Evolutionary conservation across 371 early-diverging fungal species (phyloP), one percentile per base, ranked within the genome.

Genomic region (Batkoa obscura): DNA sequence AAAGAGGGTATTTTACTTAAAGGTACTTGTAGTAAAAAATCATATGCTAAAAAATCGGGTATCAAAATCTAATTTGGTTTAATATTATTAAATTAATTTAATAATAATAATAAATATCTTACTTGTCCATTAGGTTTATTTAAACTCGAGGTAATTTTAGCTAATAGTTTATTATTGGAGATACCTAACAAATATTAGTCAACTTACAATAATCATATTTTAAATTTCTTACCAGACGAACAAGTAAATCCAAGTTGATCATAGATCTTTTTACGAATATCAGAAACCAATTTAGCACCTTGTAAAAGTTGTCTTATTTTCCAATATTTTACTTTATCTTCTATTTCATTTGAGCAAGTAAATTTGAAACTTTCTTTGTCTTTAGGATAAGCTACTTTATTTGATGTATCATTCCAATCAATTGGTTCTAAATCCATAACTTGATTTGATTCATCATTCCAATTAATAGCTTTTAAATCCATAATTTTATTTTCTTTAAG

Each of bases 61-160:
- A 39, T 5, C 8, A 39, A 8, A 13, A 13, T 39, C 41, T 39
- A 13, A 13, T 39, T 8, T 39, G 41, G 5, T 39, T n/a, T n/a
- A n/a, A n/a, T n/a, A n/a, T n/a, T n/a, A n/a, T n/a, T n/a, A n/a
- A n/a, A n/a, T n/a, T n/a, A n/a, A n/a, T n/a, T n/a, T n/a, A n/a
- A n/a, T n/a, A n/a, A n/a, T n/a, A n/a, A n/a, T n/a, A n/a, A n/a
- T n/a, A n/a, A n/a, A n/a, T n/a, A n/a, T n/a, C n/a, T n/a, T n/a
- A n/a, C n/a, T n/a, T 53, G 53, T 9, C 31, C 39, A 31, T 53
- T 53, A 12, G 53, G 53, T 31, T 53, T 53, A 30, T 53, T 53
- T 39, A 13, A 31, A 31, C 15, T 39, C 38, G 53, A 53, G 15
- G 39, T 38, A 5, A 53, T 8, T 39, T 53, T 53, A 3, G 53